A percentile compares a stretch with the other conserved stretches of the same genome.
Evolutionary conservation across 2,329 filamentous ascomycete genomes (phyloP).

Genomic region (Dendryphion nanum): DNA sequence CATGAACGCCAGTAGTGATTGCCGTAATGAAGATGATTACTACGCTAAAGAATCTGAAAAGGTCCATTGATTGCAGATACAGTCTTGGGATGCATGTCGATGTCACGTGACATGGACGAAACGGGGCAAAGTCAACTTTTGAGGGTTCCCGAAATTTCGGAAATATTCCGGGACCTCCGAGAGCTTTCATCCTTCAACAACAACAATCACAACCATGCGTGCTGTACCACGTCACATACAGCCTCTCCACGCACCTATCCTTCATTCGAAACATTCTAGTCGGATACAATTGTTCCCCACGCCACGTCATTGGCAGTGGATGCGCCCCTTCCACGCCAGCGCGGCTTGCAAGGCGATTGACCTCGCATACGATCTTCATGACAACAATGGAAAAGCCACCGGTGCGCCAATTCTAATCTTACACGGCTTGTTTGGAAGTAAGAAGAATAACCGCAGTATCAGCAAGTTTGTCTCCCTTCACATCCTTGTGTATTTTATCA

Average conservation of each 20-base stretch:
- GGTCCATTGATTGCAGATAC: no score
- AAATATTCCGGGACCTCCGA: background rate
- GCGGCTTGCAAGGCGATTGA: conserved; percentile 21
- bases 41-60: no score
- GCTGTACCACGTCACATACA: background rate
- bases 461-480: conserved; percentile 69
- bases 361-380: conserved; percentile 36
- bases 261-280: conserved; percentile 1
- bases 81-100: no score
- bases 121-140: no score
- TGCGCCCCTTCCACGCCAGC: conserved; percentile 7
- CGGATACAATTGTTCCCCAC: background rate
- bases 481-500: background rate
- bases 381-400: conserved; percentile 33
- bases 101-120: no score
- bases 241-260: conserved; percentile 2
- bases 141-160: no score
- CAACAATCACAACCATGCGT: conserved; percentile 4
- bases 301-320: background rate
- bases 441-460: conserved; percentile 90
- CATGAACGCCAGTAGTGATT: no score
- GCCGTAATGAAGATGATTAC: no score
- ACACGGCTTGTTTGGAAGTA: conserved; percentile 91
- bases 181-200: background rate
- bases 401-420: conserved; percentile 77